A percentile compares a stretch with the other conserved stretches of the same genome.
phyloP scores from a whole-genome alignment of 768 basidiomycete species.

The Hygrophoropsis aurantiaca region DNA sequence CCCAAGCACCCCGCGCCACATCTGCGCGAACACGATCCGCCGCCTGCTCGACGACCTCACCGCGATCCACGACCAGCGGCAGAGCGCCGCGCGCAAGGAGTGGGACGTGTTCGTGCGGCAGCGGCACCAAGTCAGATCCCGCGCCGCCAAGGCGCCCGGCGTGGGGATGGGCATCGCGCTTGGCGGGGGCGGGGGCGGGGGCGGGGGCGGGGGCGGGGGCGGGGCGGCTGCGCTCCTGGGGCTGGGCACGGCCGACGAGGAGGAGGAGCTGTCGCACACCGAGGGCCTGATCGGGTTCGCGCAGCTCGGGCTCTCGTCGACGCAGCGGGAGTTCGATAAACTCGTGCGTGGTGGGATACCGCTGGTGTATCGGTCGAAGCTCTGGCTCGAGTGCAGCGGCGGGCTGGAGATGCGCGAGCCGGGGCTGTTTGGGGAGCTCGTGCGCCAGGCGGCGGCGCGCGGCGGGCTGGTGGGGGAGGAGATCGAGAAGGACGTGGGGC shows the following conservation, averaged over 20 bases:
- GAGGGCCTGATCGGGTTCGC: conserved; percentile 90
- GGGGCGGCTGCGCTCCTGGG: conserved; percentile 70
- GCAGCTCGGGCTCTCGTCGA: conserved; percentile 77
- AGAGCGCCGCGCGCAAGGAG: conserved; percentile 64
- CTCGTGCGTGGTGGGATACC: conserved; percentile 88
- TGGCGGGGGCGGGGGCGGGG: conserved; percentile 48
- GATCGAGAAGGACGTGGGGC: conserved; percentile 94
- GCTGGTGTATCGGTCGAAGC: conserved; percentile 79
- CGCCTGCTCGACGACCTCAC: conserved; percentile 74
- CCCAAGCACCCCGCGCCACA: conserved; percentile 66
- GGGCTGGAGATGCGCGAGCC: conserved; percentile 91
- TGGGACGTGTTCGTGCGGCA: conserved; percentile 90
- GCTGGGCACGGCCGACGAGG: conserved; percentile 58
- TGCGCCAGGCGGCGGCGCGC: conserved; percentile 49
- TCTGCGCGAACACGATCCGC: conserved; percentile 73
- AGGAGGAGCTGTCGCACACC: conserved; percentile 76
- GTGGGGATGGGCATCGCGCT: no score
- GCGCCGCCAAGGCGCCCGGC: no score
- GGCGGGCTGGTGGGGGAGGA: conserved; percentile 64
- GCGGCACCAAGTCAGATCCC: conserved; percentile 51
- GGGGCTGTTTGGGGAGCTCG: conserved; percentile 82
- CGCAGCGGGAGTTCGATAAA: conserved; percentile 68
- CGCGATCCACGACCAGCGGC: conserved; percentile 79
- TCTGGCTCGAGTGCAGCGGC: conserved; percentile 93
- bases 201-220: no score